Evolutionary conservation across 306 rosid genomes (phyloP).

Genomic region (Pachyrhizus erosus): DNA sequence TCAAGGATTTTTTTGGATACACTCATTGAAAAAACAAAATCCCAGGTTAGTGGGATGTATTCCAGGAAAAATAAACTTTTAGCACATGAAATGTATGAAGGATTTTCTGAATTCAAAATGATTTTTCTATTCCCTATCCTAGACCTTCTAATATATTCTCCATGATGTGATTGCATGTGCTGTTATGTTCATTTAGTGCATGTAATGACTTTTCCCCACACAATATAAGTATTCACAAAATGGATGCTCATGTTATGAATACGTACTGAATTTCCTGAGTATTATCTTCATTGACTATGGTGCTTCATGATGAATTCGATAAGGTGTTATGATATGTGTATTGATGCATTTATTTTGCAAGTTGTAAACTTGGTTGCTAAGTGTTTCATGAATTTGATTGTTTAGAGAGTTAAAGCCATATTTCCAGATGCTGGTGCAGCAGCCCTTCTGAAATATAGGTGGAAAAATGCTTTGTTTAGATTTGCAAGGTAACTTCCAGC

Average conservation of each 20-base stretch:
- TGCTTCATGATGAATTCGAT: slow-evolving; percentile 26
- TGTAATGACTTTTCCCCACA: no score
- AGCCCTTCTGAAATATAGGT: slow-evolving; percentile 83
- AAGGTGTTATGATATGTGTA: slow-evolving; percentile 4
- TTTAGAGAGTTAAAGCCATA: slow-evolving; percentile 85
- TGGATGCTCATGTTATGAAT: slow-evolving; percentile 32
- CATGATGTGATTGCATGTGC: slow-evolving; percentile 23
- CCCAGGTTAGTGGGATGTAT: slow-evolving; percentile 61
- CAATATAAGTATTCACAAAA: slow-evolving; percentile 15
- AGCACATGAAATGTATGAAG: slow-evolving; percentile 24
- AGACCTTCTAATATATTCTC: slow-evolving; percentile 26
- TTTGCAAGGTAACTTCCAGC: slow-evolving; percentile 76
- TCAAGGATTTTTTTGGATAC: slow-evolving; percentile 84
- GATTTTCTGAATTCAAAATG: slow-evolving; percentile 23
- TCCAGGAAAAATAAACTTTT: slow-evolving; percentile 31
- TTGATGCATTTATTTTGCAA: slow-evolving; percentile 23
- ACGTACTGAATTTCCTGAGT: slow-evolving; percentile 10
- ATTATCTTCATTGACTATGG: slow-evolving; percentile 13
- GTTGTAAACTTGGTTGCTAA: slow-evolving; percentile 38
- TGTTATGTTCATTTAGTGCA: slow-evolving; percentile 24
- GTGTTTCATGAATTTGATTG: slow-evolving; percentile 51
- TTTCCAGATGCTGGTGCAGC: slow-evolving; percentile 99
- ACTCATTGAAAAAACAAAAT: slow-evolving; percentile 67
- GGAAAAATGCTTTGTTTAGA: slow-evolving; percentile 86
- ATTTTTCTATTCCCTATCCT: slow-evolving; percentile 4